phyloP scores from a whole-genome alignment of 371 early-diverging fungal genomes.

The Syncephalis plumigaleata region DNA sequence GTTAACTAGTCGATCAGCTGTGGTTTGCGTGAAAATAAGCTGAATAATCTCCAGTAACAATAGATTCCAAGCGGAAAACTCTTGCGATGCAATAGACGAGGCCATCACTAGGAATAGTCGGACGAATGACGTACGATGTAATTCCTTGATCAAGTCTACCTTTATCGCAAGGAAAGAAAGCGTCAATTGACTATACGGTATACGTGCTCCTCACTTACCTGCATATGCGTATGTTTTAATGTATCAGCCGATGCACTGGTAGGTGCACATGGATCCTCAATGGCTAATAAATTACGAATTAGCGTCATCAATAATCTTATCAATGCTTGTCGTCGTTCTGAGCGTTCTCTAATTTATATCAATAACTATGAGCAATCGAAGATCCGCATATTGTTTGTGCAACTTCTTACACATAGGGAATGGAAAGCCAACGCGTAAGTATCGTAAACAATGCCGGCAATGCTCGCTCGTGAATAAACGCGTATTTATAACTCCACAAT shows the following conservation, averaged over 20 bases:
- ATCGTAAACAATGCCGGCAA: not conserved
- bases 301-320: not conserved
- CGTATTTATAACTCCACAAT: not conserved
- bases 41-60: too few species aligned
- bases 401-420: too few species aligned
- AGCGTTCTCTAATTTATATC: not conserved
- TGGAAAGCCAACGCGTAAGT: too few species aligned
- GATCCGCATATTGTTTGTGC: not conserved
- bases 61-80: too few species aligned
- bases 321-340: not conserved
- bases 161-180: too few species aligned
- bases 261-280: not conserved
- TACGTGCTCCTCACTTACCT: not conserved
- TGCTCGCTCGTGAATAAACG: not conserved
- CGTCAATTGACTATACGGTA: too few species aligned
- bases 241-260: not conserved
- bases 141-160: too few species aligned
- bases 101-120: too few species aligned
- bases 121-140: too few species aligned
- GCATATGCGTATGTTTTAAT: not conserved
- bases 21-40: too few species aligned
- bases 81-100: too few species aligned
- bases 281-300: not conserved
- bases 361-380: not conserved
- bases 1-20: too few species aligned